Base-by-base conservation (phyloP, 2,329 filamentous ascomycete species). In the Talaromyces sp. region DNA sequence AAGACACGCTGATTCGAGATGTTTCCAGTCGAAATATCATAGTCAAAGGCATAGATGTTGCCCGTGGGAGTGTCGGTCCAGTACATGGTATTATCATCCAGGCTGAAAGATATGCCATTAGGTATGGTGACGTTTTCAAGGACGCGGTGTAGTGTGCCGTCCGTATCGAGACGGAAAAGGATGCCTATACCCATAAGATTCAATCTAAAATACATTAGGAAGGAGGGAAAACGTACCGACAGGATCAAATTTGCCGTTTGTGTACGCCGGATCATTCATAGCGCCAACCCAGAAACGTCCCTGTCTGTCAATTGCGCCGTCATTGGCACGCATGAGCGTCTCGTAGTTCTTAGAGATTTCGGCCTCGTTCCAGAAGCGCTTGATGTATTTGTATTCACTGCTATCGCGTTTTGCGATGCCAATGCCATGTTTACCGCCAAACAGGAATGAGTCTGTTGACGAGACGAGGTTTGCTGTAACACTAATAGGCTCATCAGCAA, bases 21-120 rank as follows among this genome's bases (percentile, higher is more conserved):
- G 35, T 77, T 78, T 52, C 88, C 89, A 1, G 85, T 86, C 13
- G 77, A 72, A 0, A 77, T 69, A 69, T 88, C 81, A 78, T 89
- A 95, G 77, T 92, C 89, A 73, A 88, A 91, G 33, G 87, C 86
- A 69, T 85, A 86, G 68, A 96, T 87, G 54, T 84, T 85, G 66
- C 84, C 82, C 31, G 84, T 85, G 5, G 87, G 86, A 52, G 90
- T 90, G 80, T 95, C 88, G 27, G 90, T 91, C 73, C 92, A 89
- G 82, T 90, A 95, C 83, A 92, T 86, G 65, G 82, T 91, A 72
- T 84, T 86, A 71, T 84, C 82, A 73, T 90, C 86, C 13, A 85
- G 83, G 37, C 89, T 91, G 89, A 90, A 95, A 68, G 89, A 88
- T 39, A 92, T 85, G 56, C 89, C 88, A 78, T 95, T 95, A 66